Conservation (phyloP, 2,329 filamentous ascomycete genomes). For the Elsinoe necatrix region DNA sequence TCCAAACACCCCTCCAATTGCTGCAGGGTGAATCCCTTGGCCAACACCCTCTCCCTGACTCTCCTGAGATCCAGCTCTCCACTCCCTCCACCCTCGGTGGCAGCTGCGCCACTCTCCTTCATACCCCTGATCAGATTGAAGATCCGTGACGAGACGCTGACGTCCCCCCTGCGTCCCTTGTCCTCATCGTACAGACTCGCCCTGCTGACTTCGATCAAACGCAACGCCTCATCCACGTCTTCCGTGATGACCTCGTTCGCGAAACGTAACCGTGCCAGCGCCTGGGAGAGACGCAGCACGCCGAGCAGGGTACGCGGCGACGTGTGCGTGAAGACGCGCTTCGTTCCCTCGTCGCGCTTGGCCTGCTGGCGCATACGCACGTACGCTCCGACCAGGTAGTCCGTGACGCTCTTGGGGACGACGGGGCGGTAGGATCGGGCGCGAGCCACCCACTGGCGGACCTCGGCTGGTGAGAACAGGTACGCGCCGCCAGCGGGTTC, state of each 20-base stretch:
- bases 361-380: slow-evolving; percentile 89
- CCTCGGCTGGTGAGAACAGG: slow-evolving; percentile 87
- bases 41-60: slow-evolving; percentile 83
- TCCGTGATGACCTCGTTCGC: slow-evolving; percentile 75
- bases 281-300: slow-evolving; percentile 86
- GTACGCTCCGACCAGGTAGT: slow-evolving; percentile 96
- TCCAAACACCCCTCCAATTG: slow-evolving; percentile 81
- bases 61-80: slow-evolving; percentile 78
- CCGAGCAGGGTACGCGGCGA: slow-evolving; percentile 89
- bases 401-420: slow-evolving; percentile 75
- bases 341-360: slow-evolving; percentile 80
- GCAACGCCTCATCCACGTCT: slow-evolving; percentile 90
- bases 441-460: slow-evolving; percentile 90
- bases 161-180: slow-evolving; percentile 51
- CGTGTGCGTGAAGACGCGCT: slow-evolving; percentile 89
- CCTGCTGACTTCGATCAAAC: slow-evolving; percentile 88
- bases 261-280: slow-evolving; percentile 85
- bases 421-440: slow-evolving; percentile 82
- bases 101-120: slow-evolving; percentile 72
- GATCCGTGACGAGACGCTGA: slow-evolving; percentile 80
- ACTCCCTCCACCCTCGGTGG: slow-evolving; percentile 60
- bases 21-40: slow-evolving; percentile 93
- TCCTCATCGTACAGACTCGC: slow-evolving; percentile 73
- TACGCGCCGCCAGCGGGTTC: slow-evolving; percentile 56
- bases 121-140: slow-evolving; percentile 89